These are phyloP conservation scores for Dipodascus albidus DNA, from an alignment of 805 yeast genomes.

Conservation along the genomic window DNA sequence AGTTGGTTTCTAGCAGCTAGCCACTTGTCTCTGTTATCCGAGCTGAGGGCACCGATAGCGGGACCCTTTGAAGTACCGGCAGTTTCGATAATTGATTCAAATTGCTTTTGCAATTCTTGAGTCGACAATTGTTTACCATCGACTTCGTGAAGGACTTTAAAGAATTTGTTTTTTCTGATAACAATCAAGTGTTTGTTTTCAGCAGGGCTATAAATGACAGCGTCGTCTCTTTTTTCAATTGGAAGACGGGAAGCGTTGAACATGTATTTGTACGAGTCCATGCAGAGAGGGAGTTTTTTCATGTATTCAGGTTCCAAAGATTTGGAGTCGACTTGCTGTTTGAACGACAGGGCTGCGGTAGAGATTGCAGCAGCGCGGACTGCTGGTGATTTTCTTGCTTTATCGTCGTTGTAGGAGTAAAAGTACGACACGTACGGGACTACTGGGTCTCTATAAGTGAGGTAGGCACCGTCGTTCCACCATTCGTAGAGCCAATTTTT, in stretches of 20 bases:
- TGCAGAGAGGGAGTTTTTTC: constrained; percentile 77
- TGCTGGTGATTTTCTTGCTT: constrained; percentile 25
- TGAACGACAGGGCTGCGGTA: constrained; percentile 55
- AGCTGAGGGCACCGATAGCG: constrained; percentile 70
- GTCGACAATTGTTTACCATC: constrained; percentile 28
- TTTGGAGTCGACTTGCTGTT: constrained; percentile 54
- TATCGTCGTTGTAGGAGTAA: constrained; percentile 65
- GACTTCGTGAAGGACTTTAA: constrained; percentile 42
- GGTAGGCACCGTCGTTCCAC: constrained; percentile 92
- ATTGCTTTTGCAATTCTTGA: constrained; percentile 37
- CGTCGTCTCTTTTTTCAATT: constrained; percentile 10
- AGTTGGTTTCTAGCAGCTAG: constrained; percentile 47
- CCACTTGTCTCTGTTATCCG: constrained; percentile 82
- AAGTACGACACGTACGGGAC: constrained; percentile 90
- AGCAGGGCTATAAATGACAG: constrained; percentile 22
- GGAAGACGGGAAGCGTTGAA: constrained; percentile 85
- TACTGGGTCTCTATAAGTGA: constrained; percentile 88
- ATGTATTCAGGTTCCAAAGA: constrained; percentile 69
- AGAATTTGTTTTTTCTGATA: constrained; percentile 66
- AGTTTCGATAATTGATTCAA: constrained; percentile 41
- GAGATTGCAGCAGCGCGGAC: constrained; percentile 66
- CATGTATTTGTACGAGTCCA: constrained; percentile 87
- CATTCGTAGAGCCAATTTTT: constrained; percentile 85
- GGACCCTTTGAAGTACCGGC: constrained; percentile 32
- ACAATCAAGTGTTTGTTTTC: constrained; percentile 62